A percentile compares a stretch with the other conserved stretches of the same genome.
phyloP scores from a whole-genome alignment of 768 basidiomycete genomes.

The Leccinum imitatum region DNA sequence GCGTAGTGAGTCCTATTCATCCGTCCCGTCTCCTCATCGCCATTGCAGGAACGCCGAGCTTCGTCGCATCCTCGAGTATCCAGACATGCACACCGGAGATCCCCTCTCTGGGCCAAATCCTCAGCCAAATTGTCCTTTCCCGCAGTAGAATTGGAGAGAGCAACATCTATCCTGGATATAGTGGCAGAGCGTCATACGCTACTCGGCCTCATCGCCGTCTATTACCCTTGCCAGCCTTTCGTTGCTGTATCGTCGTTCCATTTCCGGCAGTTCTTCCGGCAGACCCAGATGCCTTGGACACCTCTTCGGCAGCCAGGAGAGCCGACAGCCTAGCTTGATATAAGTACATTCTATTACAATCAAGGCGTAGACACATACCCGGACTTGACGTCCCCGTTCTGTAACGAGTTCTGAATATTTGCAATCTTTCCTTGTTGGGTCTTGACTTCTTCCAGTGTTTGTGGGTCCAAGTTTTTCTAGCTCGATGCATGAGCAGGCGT shows the following conservation, averaged over 20 bases:
- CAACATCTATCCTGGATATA: neutral
- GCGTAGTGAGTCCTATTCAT: neutral
- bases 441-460: constrained; percentile 62
- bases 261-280: constrained; percentile 20
- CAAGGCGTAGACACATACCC: constrained; percentile 43
- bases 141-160: neutral
- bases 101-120: constrained; percentile 8
- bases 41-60: constrained; percentile 49
- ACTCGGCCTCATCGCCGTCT: constrained; percentile 30
- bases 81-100: constrained; percentile 23
- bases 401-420: constrained; percentile 54
- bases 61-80: constrained; percentile 57
- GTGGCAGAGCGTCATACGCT: constrained; percentile 2
- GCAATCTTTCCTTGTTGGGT: constrained; percentile 57
- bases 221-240: constrained; percentile 37
- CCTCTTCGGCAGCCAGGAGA: constrained; percentile 41
- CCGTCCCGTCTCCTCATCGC: constrained; percentile 13
- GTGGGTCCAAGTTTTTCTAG: constrained; percentile 78
- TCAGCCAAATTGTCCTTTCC: constrained; percentile 12
- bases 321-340: constrained; percentile 41
- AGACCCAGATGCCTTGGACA: constrained; percentile 30
- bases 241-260: constrained; percentile 26
- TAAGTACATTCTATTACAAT: constrained; percentile 4
- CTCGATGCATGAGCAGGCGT: constrained; percentile 6
- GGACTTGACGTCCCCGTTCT: constrained; percentile 57